A percentile compares a stretch with the other conserved stretches of the same genome.
These are phyloP conservation scores for Penicillium roqueforti DNA, from an alignment of 495 filamentous ascomycete genomes.

Conservation along the genomic window DNA sequence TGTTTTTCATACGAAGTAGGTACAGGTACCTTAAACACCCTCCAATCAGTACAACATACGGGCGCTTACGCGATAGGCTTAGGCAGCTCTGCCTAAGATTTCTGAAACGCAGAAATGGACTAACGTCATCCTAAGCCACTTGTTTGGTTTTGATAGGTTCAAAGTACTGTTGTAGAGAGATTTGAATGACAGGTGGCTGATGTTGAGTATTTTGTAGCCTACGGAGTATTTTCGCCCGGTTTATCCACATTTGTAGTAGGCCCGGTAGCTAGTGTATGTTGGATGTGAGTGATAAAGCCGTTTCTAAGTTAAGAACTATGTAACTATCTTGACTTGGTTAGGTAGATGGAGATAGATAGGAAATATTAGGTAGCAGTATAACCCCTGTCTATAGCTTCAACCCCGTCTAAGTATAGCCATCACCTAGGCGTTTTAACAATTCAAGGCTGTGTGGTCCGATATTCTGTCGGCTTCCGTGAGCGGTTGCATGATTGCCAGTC, in stretches of 20 bases:
- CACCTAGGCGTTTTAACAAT: not conserved
- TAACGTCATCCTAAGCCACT: not conserved
- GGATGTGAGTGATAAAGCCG: not conserved
- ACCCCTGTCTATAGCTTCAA: not conserved
- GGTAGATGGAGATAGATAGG: not conserved
- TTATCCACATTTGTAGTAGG: not conserved
- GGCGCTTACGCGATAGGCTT: not conserved
- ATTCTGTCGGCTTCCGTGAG: too few relatives aligned
- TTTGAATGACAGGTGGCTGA: not conserved
- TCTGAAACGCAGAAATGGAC: not conserved
- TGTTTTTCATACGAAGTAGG: not conserved
- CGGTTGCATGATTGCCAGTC: conserved; percentile 2
- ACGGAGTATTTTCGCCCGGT: not conserved
- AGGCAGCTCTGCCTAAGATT: not conserved
- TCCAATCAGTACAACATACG: not conserved
- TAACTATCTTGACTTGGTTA: not conserved
- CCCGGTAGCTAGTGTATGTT: not conserved
- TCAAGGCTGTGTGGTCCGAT: not conserved
- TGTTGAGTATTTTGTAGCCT: not conserved
- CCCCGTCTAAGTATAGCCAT: not conserved
- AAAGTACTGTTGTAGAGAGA: not conserved
- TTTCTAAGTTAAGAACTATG: not conserved
- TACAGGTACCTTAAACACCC: not conserved
- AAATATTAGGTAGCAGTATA: not conserved
- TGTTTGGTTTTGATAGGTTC: not conserved